phyloP scores from a whole-genome alignment of 345 rosid species.

The Eutrema heterophyllum region DNA sequence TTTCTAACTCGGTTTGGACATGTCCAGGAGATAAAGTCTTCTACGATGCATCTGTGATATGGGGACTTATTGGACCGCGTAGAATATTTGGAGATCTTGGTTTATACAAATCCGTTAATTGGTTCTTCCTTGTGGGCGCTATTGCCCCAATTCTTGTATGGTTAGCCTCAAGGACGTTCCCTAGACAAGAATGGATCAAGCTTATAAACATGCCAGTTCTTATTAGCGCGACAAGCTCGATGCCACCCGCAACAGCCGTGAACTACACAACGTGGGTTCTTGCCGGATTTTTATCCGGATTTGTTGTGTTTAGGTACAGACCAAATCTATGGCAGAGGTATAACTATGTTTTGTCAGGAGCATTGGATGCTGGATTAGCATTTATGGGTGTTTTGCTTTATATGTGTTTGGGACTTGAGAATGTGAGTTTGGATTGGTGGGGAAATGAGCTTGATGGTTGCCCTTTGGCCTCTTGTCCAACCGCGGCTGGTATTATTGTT shows the following conservation, averaged over 20 bases:
- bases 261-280: slow-evolving; percentile 91
- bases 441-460: slow-evolving; percentile 98
- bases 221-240: slow-evolving; percentile 70
- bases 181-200: slow-evolving; percentile 71
- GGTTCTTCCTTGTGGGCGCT: slow-evolving; percentile 90
- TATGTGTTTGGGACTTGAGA: slow-evolving; percentile 75
- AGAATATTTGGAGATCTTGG: slow-evolving; percentile 90
- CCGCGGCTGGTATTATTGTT: slow-evolving; percentile 53
- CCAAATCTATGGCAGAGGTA: slow-evolving; percentile 81
- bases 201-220: slow-evolving; percentile 92
- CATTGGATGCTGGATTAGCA: slow-evolving; percentile 91
- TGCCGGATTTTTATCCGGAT: slow-evolving; percentile 80
- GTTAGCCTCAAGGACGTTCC: slow-evolving; percentile 73
- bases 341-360: slow-evolving; percentile 90
- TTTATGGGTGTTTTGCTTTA: slow-evolving; percentile 92
- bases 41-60: slow-evolving; percentile 91
- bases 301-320: slow-evolving; percentile 64
- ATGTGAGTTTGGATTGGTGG: slow-evolving; percentile 79
- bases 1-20: slow-evolving; percentile 76
- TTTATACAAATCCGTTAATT: slow-evolving; percentile 62
- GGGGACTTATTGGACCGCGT: slow-evolving; percentile 92
- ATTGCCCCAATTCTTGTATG: slow-evolving; percentile 76
- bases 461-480: slow-evolving; percentile 81
- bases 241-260: slow-evolving; percentile 99
- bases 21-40: slow-evolving; percentile 86